A percentile compares a stretch with the other conserved stretches of the same genome.
Conservation (phyloP, 129 eudicot species). For the Mikania micrantha region DNA sequence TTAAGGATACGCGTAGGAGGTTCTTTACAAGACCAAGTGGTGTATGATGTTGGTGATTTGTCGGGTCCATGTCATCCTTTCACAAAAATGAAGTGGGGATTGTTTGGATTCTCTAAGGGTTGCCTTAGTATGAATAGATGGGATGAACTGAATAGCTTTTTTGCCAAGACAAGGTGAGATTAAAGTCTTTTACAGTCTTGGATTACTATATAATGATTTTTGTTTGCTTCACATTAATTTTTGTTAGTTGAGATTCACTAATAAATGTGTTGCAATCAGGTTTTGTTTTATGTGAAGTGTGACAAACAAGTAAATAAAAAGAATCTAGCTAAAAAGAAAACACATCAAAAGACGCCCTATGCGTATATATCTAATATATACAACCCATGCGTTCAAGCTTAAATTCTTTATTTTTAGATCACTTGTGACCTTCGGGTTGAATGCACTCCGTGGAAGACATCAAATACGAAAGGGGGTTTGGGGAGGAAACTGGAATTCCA, state of each 20-base stretch:
- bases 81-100: slow-evolving; percentile 31
- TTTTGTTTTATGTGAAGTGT: neutral
- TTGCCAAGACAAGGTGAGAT: slow-evolving; percentile 59
- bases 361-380: neutral
- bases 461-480: slow-evolving; percentile 34
- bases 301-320: neutral
- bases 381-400: neutral
- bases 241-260: neutral
- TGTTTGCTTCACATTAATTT: neutral
- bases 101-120: slow-evolving; percentile 82
- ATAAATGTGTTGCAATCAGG: neutral
- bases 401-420: slow-evolving; percentile 38
- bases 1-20: slow-evolving; percentile 86
- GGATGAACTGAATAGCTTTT: slow-evolving; percentile 81
- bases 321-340: neutral
- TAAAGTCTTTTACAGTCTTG: neutral
- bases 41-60: slow-evolving; percentile 48
- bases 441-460: slow-evolving; percentile 79
- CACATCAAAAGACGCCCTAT: neutral
- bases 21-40: slow-evolving; percentile 87
- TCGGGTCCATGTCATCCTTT: slow-evolving; percentile 53
- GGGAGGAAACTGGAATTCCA: slow-evolving; percentile 79
- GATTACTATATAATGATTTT: neutral
- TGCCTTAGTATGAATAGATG: slow-evolving; percentile 71
- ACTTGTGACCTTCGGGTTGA: slow-evolving; percentile 73